Evolutionary conservation across 805 yeast species (phyloP), one percentile per base, ranked within the genome.

Genomic region (Nakazawaea ishiwadae): DNA sequence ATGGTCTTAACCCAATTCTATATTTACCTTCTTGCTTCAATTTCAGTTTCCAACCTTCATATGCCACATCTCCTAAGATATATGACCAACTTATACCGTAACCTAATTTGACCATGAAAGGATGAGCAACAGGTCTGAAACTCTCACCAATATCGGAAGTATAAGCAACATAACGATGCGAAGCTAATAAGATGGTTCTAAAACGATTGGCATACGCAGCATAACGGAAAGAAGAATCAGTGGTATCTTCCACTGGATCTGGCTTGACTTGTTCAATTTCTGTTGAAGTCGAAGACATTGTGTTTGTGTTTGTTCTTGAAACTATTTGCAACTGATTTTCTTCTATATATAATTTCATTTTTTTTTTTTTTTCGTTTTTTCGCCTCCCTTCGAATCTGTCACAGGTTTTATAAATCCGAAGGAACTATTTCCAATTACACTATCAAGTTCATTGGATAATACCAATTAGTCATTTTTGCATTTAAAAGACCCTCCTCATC

Each of bases 71-170:
- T 9, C 88, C 89, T 7, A 81, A 52, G 17, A 85, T 69, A 54
- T 85, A 85, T 1, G 75, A 62, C 93, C 93, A 86, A 6, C 89
- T 80, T 31, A 85, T 63, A 28, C 79, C 87, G 56, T 85, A 85
- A 21, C 91, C 81, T 3, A 75, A 46, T 11, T 63, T 69, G 15
- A 85, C 93, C n/a, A 81, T 44, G 26, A 51, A 48, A 1, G 90
- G 89, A 51, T 79, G 81, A 4, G 86, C 90, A 9, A 85, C 81
- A 1, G 93, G 93, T 40, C 95, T 70, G 63, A 85, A 86, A 9
- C 90, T 81, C 55, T 85, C 95, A 24, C 95, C 95, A 51, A 85
- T 78, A 56, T 85, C 95, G 0, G 90, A 82, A 2, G 95, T 84
- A 60, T 86, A 85, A 1, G 95, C 95, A 19, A 85, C 86, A 53